phyloP scores from a whole-genome alignment of 306 rosid species.

The Mimosa bimucronata region DNA sequence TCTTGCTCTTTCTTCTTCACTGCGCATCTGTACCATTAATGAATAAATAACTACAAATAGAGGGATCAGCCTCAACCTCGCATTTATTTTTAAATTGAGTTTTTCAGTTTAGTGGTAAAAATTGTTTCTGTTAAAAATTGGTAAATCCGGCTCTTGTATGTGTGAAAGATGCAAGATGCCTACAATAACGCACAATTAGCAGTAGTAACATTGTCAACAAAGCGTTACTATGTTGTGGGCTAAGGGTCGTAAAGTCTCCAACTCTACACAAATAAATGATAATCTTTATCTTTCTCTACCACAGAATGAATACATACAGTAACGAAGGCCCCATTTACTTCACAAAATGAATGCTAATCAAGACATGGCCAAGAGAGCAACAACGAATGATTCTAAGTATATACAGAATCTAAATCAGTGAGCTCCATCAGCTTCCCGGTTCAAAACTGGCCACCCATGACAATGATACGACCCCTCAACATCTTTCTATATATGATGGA shows the following conservation, averaged over 20 bases:
- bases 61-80: neutral
- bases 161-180: neutral
- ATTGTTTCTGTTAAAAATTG: too few relatives aligned
- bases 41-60: neutral
- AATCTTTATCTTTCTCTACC: neutral
- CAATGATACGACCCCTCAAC: neutral
- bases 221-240: neutral
- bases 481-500: slow-evolving; percentile 13
- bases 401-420: neutral
- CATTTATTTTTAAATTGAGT: neutral
- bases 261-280: neutral
- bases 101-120: neutral
- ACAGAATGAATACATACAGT: neutral
- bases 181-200: neutral
- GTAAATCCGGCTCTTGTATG: neutral
- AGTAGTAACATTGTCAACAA: too few relatives aligned
- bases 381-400: neutral
- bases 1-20: too few relatives aligned
- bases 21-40: too few relatives aligned
- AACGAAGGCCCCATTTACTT: neutral
- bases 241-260: neutral
- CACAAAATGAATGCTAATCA: neutral
- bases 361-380: neutral
- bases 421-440: neutral
- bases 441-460: slow-evolving; percentile 9